Evolutionary conservation across 345 rosid genomes (phyloP), one percentile per base, ranked within the genome.

Genomic region (Lagerstroemia speciosa): DNA sequence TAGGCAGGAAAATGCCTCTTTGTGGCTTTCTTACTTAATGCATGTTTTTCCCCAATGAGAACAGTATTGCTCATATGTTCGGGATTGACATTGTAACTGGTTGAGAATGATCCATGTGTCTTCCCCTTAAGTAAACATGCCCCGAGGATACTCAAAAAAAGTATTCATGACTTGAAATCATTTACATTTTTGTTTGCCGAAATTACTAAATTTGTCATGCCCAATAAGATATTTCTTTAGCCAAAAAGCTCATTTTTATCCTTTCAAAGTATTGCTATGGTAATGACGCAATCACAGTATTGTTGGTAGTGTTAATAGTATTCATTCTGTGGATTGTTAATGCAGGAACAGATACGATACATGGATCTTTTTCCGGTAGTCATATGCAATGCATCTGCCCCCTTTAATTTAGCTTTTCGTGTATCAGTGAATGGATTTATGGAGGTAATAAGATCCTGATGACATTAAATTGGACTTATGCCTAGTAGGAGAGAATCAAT

Each of bases 391-490:
- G 70, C 83, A 66, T 80, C 78, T 48, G 71, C 82, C 64, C 73
- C 69, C 37, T 52, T 86, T 58, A 93, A 93, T 82, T 81, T 89
- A 80, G 84, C 89, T 71, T 91, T 83, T 78, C 88, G 91, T 67
- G 82, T 93, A 75, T 74, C 86, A 57, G 80, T 75, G 72, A 78
- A 71, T 80, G 85, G 84, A 66, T 86, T 89, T 79, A 71, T 69
- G 3, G 90, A 91, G 98, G 98, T 93, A 84, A 64, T 64, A 31
- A 14, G 10, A 31, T 55, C 26, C 43, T 45, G 61, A 33, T 62
- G 38, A 46, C 62, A 52, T 67, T 53, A 24, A 53, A 38, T 33
- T 33, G n/a, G 30, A 22, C 8, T 65, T 38, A 38, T 58, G 48
- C 41, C 55, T 30, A 27, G 22, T 37, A 36, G 24, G 65, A 29